phyloP scores from a whole-genome alignment of 106 monocot species.

The Hemerocallis citrina region DNA sequence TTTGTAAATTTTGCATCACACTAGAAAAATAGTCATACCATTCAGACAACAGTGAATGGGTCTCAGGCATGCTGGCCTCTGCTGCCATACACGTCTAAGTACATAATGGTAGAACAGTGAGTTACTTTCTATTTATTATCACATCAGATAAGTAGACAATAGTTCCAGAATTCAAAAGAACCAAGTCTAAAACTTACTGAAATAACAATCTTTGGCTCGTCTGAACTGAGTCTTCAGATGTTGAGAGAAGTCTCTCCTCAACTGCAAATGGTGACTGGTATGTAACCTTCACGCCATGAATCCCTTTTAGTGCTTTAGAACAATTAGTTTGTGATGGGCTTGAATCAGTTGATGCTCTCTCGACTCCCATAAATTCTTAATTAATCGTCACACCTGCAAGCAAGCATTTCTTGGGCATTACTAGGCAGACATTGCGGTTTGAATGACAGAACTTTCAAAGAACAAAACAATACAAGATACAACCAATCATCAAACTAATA shows the following conservation, averaged over 20 bases:
- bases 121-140: neutral
- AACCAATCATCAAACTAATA: too few relatives aligned
- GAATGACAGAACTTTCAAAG: too few relatives aligned
- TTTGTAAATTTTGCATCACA: neutral
- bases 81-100: slow-evolving; percentile 65
- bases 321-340: slow-evolving; percentile 1
- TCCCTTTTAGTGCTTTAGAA: slow-evolving; percentile 31
- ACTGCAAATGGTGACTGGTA: slow-evolving; percentile 22
- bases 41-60: slow-evolving; percentile 49
- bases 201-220: slow-evolving; percentile 34
- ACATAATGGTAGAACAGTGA: neutral
- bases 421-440: too few relatives aligned
- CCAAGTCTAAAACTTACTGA: slow-evolving; percentile 28
- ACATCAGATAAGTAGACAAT: neutral
- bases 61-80: slow-evolving; percentile 61
- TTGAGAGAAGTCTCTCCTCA: slow-evolving; percentile 14
- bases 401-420: too few relatives aligned
- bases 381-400: too few relatives aligned
- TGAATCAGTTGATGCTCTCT: slow-evolving; percentile 21
- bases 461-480: too few relatives aligned
- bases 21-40: slow-evolving; percentile 20
- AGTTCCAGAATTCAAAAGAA: neutral
- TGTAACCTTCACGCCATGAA: slow-evolving; percentile 57
- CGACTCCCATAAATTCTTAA: slow-evolving; percentile 37
- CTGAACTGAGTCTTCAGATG: slow-evolving; percentile 17